phyloP scores from a whole-genome alignment of 768 basidiomycete genomes.

The Mycena alexandri region DNA sequence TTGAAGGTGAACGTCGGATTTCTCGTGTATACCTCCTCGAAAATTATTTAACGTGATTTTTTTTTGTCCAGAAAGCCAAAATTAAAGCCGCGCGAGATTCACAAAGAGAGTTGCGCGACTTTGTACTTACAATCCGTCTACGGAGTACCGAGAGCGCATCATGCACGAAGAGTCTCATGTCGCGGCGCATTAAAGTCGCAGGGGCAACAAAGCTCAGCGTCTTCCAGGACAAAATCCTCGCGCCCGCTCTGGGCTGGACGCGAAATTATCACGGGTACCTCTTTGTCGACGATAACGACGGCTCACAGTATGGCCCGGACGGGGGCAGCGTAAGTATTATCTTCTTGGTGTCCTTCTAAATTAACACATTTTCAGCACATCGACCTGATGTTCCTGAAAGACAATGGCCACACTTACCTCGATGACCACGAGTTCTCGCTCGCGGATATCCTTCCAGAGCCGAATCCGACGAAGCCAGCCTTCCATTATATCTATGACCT shows the following conservation, averaged over 20 bases:
- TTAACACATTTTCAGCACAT: conserved; percentile 12
- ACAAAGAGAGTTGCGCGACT: conserved; percentile 24
- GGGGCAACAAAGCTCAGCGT: conserved; percentile 49
- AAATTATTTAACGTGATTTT: not conserved
- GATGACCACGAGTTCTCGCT: conserved; percentile 25
- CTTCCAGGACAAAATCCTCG: conserved; percentile 51
- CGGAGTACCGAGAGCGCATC: conserved; percentile 14
- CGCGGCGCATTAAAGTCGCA: conserved; percentile 49
- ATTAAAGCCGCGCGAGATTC: conserved; percentile 22
- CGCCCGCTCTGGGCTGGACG: conserved; percentile 51
- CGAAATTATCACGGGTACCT: conserved; percentile 29
- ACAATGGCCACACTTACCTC: conserved; percentile 25
- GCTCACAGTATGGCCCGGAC: conserved; percentile 10
- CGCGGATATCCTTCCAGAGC: conserved; percentile 18
- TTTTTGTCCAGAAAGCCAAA: conserved; percentile 14
- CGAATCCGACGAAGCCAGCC: conserved; percentile 14
- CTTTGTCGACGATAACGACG: conserved; percentile 26
- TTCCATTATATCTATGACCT: conserved; percentile 29
- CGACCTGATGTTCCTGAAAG: conserved; percentile 24
- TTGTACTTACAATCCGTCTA: conserved; percentile 20
- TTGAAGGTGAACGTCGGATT: conserved; percentile 9
- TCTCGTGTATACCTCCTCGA: too few species aligned
- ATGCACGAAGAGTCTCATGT: conserved; percentile 23
- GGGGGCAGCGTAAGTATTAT: conserved; percentile 13
- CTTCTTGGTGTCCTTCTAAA: too few species aligned